phyloP scores from a whole-genome alignment of 345 rosid species.

The Bruguiera sexangula region DNA sequence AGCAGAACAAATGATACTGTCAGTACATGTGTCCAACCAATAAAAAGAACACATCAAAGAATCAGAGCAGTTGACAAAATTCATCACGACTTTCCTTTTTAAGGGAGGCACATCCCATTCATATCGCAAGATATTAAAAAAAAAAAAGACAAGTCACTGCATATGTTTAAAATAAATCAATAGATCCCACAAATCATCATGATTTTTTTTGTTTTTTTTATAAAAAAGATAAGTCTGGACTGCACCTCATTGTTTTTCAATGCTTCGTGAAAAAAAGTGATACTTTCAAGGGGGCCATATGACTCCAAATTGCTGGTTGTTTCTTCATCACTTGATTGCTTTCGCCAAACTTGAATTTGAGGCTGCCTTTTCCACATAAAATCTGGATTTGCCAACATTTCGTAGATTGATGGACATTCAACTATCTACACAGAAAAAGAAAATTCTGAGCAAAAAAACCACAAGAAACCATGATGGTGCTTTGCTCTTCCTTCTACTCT shows the following conservation, averaged over 20 bases:
- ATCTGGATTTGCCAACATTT: conserved; percentile 83
- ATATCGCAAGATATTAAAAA: no score
- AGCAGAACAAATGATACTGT: conserved; percentile 13
- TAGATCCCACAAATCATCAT: background rate
- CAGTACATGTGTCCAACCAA: background rate
- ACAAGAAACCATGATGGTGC: no score
- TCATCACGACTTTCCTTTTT: no score
- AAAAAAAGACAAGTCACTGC: background rate
- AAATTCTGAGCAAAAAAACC: background rate
- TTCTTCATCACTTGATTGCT: conserved; percentile 40
- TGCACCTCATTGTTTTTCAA: conserved; percentile 72
- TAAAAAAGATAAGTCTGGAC: background rate
- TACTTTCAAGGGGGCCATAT: conserved; percentile 49
- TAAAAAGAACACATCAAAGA: background rate
- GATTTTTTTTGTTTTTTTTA: background rate
- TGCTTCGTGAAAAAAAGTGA: conserved; percentile 61
- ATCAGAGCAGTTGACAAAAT: background rate
- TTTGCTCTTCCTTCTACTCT: no score
- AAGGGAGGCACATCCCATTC: no score
- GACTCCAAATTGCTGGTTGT: conserved; percentile 51
- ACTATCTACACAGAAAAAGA: conserved; percentile 47
- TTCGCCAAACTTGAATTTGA: conserved; percentile 68
- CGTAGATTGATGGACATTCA: conserved; percentile 87
- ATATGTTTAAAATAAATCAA: background rate
- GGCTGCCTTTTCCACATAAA: conserved; percentile 69